phyloP scores from a whole-genome alignment of 805 yeast species.

The Naumovozyma dairenensis region DNA sequence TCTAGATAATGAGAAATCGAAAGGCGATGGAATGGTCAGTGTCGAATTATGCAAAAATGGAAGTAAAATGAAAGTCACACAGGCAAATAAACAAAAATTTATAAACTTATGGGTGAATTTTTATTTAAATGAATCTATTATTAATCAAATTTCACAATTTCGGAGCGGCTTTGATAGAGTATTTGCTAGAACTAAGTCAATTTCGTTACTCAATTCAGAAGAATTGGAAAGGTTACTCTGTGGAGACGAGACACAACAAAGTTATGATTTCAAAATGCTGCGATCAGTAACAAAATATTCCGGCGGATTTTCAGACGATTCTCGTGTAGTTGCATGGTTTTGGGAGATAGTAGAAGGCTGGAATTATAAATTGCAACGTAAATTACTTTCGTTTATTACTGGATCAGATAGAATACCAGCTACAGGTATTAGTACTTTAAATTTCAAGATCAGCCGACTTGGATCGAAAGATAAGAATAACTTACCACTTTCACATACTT shows the following conservation, averaged over 20 bases:
- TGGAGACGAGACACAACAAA: conserved; percentile 52
- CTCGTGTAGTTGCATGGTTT: conserved; percentile 60
- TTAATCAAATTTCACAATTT: conserved; percentile 47
- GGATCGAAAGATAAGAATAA: conserved; percentile 35
- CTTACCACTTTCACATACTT: conserved; percentile 84
- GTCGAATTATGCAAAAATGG: conserved; percentile 55
- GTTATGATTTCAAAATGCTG: conserved; percentile 52
- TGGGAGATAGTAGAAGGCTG: conserved; percentile 51
- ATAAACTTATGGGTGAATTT: conserved; percentile 54
- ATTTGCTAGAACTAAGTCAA: conserved; percentile 62
- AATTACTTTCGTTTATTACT: conserved; percentile 65
- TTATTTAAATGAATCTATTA: conserved; percentile 46
- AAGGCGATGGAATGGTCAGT: conserved; percentile 22
- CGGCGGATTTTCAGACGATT: conserved; percentile 43
- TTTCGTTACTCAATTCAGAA: conserved; percentile 68
- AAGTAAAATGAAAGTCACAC: conserved; percentile 41
- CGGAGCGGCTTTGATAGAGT: conserved; percentile 64
- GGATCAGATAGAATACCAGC: conserved; percentile 92
- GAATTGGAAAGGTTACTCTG: conserved; percentile 73
- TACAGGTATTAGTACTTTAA: conserved; percentile 72
- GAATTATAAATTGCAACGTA: conserved; percentile 47
- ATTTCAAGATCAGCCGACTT: conserved; percentile 56
- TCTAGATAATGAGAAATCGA: background rate
- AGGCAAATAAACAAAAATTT: conserved; percentile 48
- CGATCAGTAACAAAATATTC: conserved; percentile 63